phyloP scores from a whole-genome alignment of 371 early-diverging fungal species.

The Mortierella sp. region DNA sequence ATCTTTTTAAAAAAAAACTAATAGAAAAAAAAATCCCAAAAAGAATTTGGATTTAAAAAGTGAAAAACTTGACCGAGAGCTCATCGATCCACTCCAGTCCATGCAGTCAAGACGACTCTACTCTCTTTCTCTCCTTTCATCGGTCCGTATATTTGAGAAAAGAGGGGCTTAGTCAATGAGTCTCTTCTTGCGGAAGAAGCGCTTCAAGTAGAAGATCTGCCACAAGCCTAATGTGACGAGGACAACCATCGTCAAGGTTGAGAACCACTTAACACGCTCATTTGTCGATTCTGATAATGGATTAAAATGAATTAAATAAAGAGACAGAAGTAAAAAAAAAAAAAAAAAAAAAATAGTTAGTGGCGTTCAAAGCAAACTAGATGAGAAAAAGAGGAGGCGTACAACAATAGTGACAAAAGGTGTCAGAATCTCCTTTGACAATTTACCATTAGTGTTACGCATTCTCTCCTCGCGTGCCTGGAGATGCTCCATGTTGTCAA shows the following conservation, averaged over 20 bases:
- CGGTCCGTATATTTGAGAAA: too few relatives aligned
- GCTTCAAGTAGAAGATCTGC: conserved; percentile 85
- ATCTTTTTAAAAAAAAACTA: too few relatives aligned
- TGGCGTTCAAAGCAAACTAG: not conserved
- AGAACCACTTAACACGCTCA: conserved; percentile 83
- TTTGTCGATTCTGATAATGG: conserved; percentile 78
- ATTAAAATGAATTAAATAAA: not conserved
- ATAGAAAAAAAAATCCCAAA: too few relatives aligned
- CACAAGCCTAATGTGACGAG: conserved; percentile 77
- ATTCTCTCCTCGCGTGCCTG: conserved; percentile 81
- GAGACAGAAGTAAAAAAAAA: conserved; percentile 2
- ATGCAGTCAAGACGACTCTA: too few relatives aligned
- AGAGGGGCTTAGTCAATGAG: conserved; percentile 75
- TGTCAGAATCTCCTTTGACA: not conserved
- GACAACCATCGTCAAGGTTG: conserved; percentile 72
- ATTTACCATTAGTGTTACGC: conserved; percentile 89
- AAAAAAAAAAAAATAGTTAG: conserved; percentile 2
- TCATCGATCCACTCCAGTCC: too few relatives aligned
- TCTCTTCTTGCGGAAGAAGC: conserved; percentile 90
- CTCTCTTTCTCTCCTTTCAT: too few relatives aligned
- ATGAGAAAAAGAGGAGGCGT: not conserved
- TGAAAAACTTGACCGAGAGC: too few relatives aligned
- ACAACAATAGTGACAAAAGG: not conserved
- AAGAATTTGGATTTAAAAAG: not conserved
- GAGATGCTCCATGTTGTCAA: conserved; percentile 83